Evolutionary conservation across 2,329 filamentous ascomycete species (phyloP), one percentile per base, ranked within the genome.

Genomic region (Lojkania enalia): DNA sequence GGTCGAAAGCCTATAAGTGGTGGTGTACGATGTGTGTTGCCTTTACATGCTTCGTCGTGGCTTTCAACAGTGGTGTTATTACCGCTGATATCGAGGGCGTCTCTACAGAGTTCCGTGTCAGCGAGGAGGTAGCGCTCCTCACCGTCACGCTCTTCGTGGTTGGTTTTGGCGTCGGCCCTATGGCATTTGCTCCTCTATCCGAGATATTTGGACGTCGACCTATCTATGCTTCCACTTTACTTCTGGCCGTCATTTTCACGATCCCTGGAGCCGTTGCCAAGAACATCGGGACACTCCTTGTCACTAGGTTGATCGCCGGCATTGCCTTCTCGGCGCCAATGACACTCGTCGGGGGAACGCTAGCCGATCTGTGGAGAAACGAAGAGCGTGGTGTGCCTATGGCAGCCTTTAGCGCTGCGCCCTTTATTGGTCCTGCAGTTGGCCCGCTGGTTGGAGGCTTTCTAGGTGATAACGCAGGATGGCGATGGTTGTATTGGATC

Each of bases 401-500:
- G 88, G 88, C 88, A 2, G 86, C 87, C 13, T 95, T 94, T 67
- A 86, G 82, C 11, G 88, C 88, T 2, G 88, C 88, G 0, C 89
- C 89, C 0, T 94, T 94, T 63, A 78, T 92, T 33, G 89, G 89
- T 0, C 89, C 89, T 37, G 88, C 87, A 1, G 84, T 74, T n/a
- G 65, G 71, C 3, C 74, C 74, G 12, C 55, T 95, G 1, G 79
- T 86, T 5, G 90, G 90, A 54, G 90, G 65, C 2, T 95, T 84
- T 64, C 75, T 94, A 1, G 78, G 80, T 5, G 86, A 90, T 55
- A 80, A 79, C 0, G 71, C 76, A 0, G 85, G 85, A 27, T 94
- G 89, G 89, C 75, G 88, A 54, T 94, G 88, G 87, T 75, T 94
- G 0, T 94, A 94, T 74, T 92, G 87, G 86, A 81, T 95, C 56